Percentiles rank a stretch among this genome's conserved stretches.
Evolutionary conservation across 768 basidiomycete species (phyloP).

Genomic region (Pulveroboletus sp.): DNA sequence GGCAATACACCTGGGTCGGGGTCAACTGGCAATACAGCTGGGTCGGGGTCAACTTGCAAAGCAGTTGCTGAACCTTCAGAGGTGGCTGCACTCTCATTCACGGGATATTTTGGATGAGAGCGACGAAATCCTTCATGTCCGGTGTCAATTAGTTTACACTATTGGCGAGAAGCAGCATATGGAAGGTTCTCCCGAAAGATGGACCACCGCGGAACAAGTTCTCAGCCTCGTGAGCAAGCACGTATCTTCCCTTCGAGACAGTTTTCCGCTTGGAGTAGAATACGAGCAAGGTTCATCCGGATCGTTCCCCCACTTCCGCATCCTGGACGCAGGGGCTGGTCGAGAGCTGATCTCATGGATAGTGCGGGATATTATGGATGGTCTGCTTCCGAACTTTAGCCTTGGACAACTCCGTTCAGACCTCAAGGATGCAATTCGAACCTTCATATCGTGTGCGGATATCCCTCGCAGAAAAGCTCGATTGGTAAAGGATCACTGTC

Average conservation of each 20-base stretch:
- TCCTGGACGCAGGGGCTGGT: constrained; percentile 13
- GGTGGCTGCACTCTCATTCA: constrained; percentile 21
- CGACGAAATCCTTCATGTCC: constrained; percentile 32
- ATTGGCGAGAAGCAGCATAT: constrained; percentile 27
- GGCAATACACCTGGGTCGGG: too few relatives aligned
- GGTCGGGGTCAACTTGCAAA: background rate
- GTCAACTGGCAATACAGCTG: too few relatives aligned
- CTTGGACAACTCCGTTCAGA: constrained; percentile 8
- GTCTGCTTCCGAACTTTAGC: constrained; percentile 11
- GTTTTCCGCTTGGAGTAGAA: constrained; percentile 15
- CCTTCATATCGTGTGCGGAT: constrained; percentile 22
- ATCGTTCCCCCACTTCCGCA: constrained; percentile 23
- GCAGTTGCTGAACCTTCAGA: constrained; percentile 25
- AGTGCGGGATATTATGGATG: constrained; percentile 13
- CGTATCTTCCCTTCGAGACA: constrained; percentile 6
- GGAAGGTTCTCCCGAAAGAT: constrained; percentile 31
- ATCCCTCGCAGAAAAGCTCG: background rate
- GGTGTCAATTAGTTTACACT: constrained; percentile 36
- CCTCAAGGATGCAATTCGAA: constrained; percentile 10
- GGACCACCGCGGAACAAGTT: constrained; percentile 31
- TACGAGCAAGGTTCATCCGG: constrained; percentile 8
- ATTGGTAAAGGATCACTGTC: constrained; percentile 7
- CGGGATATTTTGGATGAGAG: constrained; percentile 31
- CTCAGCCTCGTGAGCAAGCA: constrained; percentile 22
- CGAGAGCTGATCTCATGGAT: constrained; percentile 10